Evolutionary conservation across 2,329 filamentous ascomycete species (phyloP), one percentile per base, ranked within the genome.

Genomic region (Teratosphaeria epicoccoides): DNA sequence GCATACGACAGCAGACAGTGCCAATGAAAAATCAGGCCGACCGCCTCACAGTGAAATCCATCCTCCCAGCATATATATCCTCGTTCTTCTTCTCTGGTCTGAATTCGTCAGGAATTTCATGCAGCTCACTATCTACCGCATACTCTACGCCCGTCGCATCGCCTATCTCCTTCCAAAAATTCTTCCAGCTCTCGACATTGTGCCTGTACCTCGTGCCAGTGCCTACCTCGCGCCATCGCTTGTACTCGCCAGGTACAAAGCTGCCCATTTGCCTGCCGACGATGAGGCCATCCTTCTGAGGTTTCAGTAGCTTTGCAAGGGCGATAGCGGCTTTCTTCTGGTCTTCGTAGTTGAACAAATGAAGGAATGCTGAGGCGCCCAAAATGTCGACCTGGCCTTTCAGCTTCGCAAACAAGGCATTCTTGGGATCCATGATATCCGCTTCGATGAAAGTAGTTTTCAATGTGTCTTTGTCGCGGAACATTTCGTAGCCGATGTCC

Each of bases 291-390:
- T 64, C 68, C 29, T 63, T 54, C 37, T 60, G 57, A 48, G 61
- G 59, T 50, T 63, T 69, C 49, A 72, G 46, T 14, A 73, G 51
- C 24, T 57, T 50, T 11, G 68, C 57, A 0, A 68, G 55, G 4
- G 59, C 57, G 49, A 66, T 66, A 11, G 64, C 64, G n/a, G 66
- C 63, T 45, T 64, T 58, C 10, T 70, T 54, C 53, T 75, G 72
- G 7, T 61, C 60, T 1, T 71, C 66, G 58, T 62, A 70, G 26
- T 64, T 61, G 55, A 73, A 75, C 6, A 74, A 61, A 49, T 75
- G 73, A 43, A 76, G 68, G 59, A 75, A 71, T 0, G 68, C 68
- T 0, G 65, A 65, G 2, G 72, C 63, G 28, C 71, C 63, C 6
- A 75, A 55, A 11, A 76, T 66, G 51, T 74, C 69, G 46, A 73